Conservation (phyloP, 2,329 filamentous ascomycete species). For the Colletotrichum destructivum region DNA sequence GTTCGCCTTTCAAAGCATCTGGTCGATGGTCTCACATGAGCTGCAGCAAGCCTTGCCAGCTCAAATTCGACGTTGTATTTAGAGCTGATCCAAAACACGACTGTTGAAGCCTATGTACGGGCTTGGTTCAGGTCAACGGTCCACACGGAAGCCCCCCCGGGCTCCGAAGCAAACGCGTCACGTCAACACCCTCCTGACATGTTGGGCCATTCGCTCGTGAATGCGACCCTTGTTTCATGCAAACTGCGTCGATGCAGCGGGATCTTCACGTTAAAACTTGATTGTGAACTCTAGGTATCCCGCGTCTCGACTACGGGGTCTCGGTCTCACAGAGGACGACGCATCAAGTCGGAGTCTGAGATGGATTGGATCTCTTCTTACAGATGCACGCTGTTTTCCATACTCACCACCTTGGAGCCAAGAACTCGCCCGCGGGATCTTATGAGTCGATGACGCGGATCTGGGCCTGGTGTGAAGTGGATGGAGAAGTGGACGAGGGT, state of each 20-base stretch:
- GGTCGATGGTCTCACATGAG: neutral
- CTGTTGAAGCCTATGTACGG: too few species aligned
- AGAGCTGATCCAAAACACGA: neutral
- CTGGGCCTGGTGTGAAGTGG: neutral
- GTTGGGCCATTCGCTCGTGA: neutral
- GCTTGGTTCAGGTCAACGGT: neutral
- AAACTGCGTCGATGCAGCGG: neutral
- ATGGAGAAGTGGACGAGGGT: neutral
- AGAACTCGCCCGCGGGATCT: neutral
- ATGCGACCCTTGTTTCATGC: neutral
- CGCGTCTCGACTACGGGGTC: neutral
- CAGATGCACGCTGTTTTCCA: neutral
- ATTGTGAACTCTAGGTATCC: neutral
- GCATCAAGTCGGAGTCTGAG: neutral
- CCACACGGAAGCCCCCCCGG: neutral
- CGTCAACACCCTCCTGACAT: neutral
- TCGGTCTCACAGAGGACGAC: neutral
- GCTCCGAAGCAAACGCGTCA: neutral
- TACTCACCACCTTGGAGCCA: neutral
- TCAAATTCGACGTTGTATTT: neutral
- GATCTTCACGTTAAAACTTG: neutral
- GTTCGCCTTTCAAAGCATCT: neutral
- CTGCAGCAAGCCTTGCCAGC: neutral
- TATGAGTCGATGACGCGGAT: neutral
- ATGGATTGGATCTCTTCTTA: neutral